Evolutionary conservation across 1,284 basidiomycete species (phyloP).

Genomic region (Amylostereum areolatum): DNA sequence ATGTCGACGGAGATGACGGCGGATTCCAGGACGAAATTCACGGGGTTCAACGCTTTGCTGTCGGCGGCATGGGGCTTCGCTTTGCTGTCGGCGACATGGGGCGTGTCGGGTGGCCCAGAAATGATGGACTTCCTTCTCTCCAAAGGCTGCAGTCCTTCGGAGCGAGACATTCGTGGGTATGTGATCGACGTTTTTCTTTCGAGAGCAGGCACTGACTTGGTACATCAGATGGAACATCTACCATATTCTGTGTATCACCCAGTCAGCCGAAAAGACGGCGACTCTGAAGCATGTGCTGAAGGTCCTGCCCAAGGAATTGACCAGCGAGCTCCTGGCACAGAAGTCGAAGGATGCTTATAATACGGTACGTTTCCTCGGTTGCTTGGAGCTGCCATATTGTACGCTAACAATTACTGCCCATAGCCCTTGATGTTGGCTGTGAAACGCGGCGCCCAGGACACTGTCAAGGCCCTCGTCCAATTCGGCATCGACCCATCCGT

Average conservation of each 20-base stretch:
- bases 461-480: constrained; percentile 26
- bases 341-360: constrained; percentile 36
- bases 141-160: constrained; percentile 37
- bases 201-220: too few relatives aligned
- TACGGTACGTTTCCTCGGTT: constrained; percentile 35
- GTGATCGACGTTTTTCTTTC: constrained; percentile 13
- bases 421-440: constrained; percentile 50
- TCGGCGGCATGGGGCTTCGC: constrained; percentile 34
- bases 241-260: constrained; percentile 39
- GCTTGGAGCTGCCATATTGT: too few relatives aligned
- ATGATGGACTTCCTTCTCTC: constrained; percentile 46
- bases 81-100: constrained; percentile 35
- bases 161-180: constrained; percentile 39
- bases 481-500: constrained; percentile 27
- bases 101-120: constrained; percentile 19
- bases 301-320: constrained; percentile 42
- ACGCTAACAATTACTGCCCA: not conserved
- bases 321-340: constrained; percentile 34
- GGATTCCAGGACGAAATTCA: constrained; percentile 35
- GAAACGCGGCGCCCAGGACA: constrained; percentile 19
- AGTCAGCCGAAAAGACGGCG: constrained; percentile 13
- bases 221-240: constrained; percentile 52
- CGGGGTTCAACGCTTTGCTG: constrained; percentile 37
- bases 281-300: constrained; percentile 36
- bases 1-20: constrained; percentile 8